These are phyloP conservation scores for Phytophthora sp. DNA, from an alignment of 352 stramenopile genomes.

Conservation along the genomic window DNA sequence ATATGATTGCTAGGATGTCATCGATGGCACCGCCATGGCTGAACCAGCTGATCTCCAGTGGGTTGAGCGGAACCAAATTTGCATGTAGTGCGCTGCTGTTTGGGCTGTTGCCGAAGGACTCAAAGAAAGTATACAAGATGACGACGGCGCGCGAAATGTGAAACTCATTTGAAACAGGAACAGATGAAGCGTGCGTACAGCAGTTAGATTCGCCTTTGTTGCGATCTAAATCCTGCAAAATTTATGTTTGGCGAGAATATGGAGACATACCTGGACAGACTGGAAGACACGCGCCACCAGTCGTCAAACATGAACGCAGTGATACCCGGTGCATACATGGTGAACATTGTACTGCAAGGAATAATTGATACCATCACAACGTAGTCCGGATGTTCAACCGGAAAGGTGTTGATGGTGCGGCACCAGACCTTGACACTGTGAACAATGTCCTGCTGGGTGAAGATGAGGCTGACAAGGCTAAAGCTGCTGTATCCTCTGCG, in stretches of 20 bases:
- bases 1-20: too few species aligned
- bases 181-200: conserved; percentile 11
- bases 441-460: conserved; percentile 14
- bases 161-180: conserved; percentile 1
- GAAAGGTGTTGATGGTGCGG: not conserved
- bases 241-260: conserved; percentile 3
- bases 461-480: conserved; percentile 9
- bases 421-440: conserved; percentile 4
- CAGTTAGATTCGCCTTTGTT: conserved; percentile 9
- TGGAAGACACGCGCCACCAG: conserved; percentile 8
- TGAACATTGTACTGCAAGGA: conserved; percentile 7
- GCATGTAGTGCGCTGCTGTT: conserved; percentile 3
- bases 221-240: conserved; percentile 9
- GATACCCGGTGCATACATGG: conserved; percentile 2
- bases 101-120: conserved; percentile 4
- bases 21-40: too few species aligned
- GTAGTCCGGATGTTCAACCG: conserved; percentile 11
- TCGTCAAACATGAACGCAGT: conserved; percentile 17
- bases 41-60: not conserved
- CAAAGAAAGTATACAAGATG: conserved; percentile 15
- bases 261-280: conserved; percentile 18
- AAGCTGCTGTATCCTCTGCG: not conserved
- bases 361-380: conserved; percentile 4
- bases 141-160: conserved; percentile 10
- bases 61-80: conserved; percentile 4